Percentiles rank a stretch among this genome's conserved stretches.
These are phyloP conservation scores for Geotrichum candidum DNA, from an alignment of 1,139 yeast species.

Conservation along the genomic window DNA sequence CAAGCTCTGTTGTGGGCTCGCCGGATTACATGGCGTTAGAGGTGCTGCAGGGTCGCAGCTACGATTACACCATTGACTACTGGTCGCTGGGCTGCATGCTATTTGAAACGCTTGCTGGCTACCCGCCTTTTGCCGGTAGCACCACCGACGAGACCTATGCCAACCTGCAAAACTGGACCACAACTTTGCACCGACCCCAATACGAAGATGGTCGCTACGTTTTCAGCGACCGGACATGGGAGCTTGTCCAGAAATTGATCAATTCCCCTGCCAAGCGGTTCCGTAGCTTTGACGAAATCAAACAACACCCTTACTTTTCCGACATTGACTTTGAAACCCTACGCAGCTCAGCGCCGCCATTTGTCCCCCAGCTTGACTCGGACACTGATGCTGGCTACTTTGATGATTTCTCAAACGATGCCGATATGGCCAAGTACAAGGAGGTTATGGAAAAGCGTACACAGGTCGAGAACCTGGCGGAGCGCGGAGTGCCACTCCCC, in stretches of 20 bases:
- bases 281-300: constrained; percentile 73
- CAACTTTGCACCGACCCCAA: constrained; percentile 81
- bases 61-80: constrained; percentile 94
- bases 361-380: constrained; percentile 91
- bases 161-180: constrained; percentile 89
- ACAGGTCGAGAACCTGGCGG: constrained; percentile 76
- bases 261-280: constrained; percentile 74
- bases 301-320: constrained; percentile 69
- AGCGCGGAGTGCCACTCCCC: constrained; percentile 51
- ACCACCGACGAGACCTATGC: constrained; percentile 92
- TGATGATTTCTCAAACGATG: constrained; percentile 94
- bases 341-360: constrained; percentile 72
- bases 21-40: constrained; percentile 99
- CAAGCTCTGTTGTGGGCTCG: constrained; percentile 93
- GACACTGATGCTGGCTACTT: constrained; percentile 98
- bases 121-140: constrained; percentile 94
- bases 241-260: constrained; percentile 63
- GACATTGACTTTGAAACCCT: constrained; percentile 75
- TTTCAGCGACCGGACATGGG: constrained; percentile 97
- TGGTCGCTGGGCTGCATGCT: constrained; percentile 98
- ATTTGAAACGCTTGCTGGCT: constrained; percentile 88
- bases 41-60: constrained; percentile 87
- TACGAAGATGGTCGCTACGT: constrained; percentile 88
- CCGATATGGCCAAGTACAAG: constrained; percentile 95
- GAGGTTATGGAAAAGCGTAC: constrained; percentile 90